phyloP scores from a whole-genome alignment of 352 stramenopile genomes.

The Globisporangium radiosum region DNA sequence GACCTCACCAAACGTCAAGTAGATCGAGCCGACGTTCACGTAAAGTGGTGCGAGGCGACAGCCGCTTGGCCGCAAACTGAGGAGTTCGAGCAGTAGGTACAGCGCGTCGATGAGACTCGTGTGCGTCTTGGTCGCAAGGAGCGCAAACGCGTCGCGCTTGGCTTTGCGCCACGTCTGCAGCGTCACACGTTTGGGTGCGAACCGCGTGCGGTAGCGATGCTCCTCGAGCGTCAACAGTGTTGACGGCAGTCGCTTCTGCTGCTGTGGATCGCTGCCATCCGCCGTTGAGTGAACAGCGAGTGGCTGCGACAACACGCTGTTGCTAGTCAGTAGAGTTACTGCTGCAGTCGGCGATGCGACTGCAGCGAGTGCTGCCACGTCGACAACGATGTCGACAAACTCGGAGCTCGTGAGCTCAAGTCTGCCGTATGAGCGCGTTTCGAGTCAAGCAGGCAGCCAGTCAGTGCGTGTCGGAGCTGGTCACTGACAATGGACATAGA shows the following conservation, averaged over 20 bases:
- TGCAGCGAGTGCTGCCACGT: conserved; percentile 10
- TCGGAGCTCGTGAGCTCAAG: conserved; percentile 7
- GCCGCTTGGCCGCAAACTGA: conserved; percentile 27
- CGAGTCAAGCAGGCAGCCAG: neutral
- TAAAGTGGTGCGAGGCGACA: conserved; percentile 29
- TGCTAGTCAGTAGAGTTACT: neutral
- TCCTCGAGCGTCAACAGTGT: conserved; percentile 47
- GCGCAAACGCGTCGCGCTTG: conserved; percentile 18
- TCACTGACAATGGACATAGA: neutral
- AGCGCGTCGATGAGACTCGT: conserved; percentile 35
- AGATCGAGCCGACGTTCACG: conserved; percentile 50
- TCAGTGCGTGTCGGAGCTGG: neutral
- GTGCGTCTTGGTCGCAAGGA: conserved; percentile 25
- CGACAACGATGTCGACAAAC: conserved; percentile 11
- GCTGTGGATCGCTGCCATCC: too few species aligned
- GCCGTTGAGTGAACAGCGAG: too few species aligned
- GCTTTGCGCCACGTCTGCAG: conserved; percentile 29
- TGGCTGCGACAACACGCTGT: neutral
- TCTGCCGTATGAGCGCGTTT: neutral
- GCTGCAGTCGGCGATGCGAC: too few species aligned
- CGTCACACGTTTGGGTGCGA: conserved; percentile 40
- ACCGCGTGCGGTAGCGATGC: conserved; percentile 42
- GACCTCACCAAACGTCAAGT: conserved; percentile 40
- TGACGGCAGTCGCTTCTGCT: too few species aligned
- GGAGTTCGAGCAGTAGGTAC: conserved; percentile 53